Base-by-base conservation (phyloP, 2,329 filamentous ascomycete species). In the Sporothrix sp. region DNA sequence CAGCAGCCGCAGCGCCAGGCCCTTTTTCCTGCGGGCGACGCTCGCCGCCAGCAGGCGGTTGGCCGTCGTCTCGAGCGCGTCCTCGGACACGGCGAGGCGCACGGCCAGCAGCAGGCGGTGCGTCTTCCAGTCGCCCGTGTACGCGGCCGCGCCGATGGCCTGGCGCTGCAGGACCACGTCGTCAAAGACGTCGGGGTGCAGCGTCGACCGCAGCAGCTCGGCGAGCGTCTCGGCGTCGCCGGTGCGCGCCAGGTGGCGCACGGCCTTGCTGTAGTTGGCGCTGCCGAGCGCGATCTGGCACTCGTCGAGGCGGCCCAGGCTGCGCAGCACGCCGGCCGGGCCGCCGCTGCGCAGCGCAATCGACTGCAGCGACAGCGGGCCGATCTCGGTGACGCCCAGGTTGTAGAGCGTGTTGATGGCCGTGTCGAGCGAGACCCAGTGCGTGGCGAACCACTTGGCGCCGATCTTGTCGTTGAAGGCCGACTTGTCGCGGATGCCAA, bases 391-490 rank as follows among this genome's bases (percentile, higher is more conserved):
- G 5, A 94, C 70, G 2, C 85, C 85, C 47, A 95, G 76, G 59
- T 85, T 79, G 51, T 76, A 73, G 16, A 93, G 69, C 7, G 85
- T 75, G 30, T 77, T 77, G 50, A 94, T 79, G 23, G 87, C 79
- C 57, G 84, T 77, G 51, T 90, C 81, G 9, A 89, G 71, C 1
- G 82, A 78, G 20, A 93, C 75, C 64, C 86, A 85, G 16, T 68
- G 69, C 52, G 73, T 82, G 9, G 89, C 89, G 62, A 95, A 90
- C 69, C 88, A 81, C 56, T 82, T 78, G n/a, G 89, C 85, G 16
- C 85, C 84, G 27, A 94, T 75, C 1, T 71, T 67, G 63, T 93
- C 87, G 59, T 78, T 83, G 55, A 81, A 76, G 8, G 38, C 30
- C 11, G 67, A 65, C 53, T 75, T 79, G 32, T 67, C 66, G 13